A percentile compares a stretch with the other conserved stretches of the same genome.
Evolutionary conservation across 129 eudicot species (phyloP).

Genomic region (Logfia minima): DNA sequence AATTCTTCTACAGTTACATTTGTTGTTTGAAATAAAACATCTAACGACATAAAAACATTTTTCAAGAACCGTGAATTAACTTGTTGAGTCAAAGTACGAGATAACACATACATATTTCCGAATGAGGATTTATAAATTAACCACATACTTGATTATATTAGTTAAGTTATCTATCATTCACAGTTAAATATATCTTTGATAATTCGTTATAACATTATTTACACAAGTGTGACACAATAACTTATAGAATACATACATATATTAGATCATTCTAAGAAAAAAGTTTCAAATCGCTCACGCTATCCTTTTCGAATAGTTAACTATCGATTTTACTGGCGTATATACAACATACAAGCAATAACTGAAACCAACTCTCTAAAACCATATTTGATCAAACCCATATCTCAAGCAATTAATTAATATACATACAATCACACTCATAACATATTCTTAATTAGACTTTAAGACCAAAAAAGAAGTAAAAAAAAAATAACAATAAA

Average conservation of each 20-base stretch:
- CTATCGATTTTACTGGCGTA: neutral
- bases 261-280: too few relatives aligned
- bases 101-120: neutral
- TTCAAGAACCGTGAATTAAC: neutral
- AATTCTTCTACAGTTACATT: neutral
- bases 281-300: too few relatives aligned
- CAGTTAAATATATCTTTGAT: neutral
- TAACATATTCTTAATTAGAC: conserved; percentile 32
- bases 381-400: conserved; percentile 19
- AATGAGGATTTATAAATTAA: neutral
- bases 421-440: conserved; percentile 39
- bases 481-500: neutral
- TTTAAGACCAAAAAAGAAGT: neutral
- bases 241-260: too few relatives aligned
- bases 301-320: too few relatives aligned
- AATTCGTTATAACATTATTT: too few relatives aligned
- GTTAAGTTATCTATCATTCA: neutral
- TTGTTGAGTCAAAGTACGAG: neutral
- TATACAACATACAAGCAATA: neutral
- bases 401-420: conserved; percentile 29
- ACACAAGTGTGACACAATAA: neutral
- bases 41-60: neutral
- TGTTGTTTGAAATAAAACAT: neutral
- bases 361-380: neutral
- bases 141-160: neutral